A percentile compares a stretch with the other conserved stretches of the same genome.
Conservation (phyloP, 805 yeast species). For the Candida taoyuanica region DNA sequence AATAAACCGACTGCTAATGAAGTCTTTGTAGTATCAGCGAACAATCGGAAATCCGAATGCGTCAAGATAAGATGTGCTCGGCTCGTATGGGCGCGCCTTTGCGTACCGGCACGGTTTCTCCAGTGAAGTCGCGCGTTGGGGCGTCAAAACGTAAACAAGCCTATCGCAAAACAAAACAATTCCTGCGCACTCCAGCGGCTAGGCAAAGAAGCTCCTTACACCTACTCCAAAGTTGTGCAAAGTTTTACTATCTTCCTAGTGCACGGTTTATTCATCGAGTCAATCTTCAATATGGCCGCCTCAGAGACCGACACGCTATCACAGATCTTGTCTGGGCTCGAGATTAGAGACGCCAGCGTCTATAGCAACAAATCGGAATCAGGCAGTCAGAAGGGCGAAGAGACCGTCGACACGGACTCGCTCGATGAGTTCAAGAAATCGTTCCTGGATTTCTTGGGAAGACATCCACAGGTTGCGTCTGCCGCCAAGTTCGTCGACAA, state of each 20-base stretch:
- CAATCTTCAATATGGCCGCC: neutral
- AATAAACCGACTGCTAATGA: neutral
- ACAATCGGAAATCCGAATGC: too few species aligned
- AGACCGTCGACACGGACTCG: conserved; percentile 20
- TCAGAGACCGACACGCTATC: conserved; percentile 18
- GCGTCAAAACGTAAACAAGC: neutral
- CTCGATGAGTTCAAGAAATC: conserved; percentile 37
- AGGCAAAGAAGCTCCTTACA: neutral
- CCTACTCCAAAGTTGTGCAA: neutral
- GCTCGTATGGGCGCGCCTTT: too few species aligned
- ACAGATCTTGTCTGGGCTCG: conserved; percentile 18
- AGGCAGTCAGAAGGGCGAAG: neutral
- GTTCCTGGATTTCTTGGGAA: conserved; percentile 39
- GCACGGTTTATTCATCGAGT: too few species aligned
- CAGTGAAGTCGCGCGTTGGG: neutral
- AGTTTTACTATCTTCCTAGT: neutral
- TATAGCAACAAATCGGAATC: conserved; percentile 4
- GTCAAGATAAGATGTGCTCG: neutral
- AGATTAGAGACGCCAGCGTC: conserved; percentile 14
- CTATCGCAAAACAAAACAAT: neutral
- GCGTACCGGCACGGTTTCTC: neutral
- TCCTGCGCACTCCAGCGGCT: neutral
- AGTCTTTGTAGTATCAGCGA: neutral
- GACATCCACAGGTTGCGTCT: conserved; percentile 33
- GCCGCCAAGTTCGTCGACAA: conserved; percentile 33